These are phyloP conservation scores for Ambrosia hybrid DNA, from an alignment of 140 eudicot species.

Conservation along the genomic window DNA sequence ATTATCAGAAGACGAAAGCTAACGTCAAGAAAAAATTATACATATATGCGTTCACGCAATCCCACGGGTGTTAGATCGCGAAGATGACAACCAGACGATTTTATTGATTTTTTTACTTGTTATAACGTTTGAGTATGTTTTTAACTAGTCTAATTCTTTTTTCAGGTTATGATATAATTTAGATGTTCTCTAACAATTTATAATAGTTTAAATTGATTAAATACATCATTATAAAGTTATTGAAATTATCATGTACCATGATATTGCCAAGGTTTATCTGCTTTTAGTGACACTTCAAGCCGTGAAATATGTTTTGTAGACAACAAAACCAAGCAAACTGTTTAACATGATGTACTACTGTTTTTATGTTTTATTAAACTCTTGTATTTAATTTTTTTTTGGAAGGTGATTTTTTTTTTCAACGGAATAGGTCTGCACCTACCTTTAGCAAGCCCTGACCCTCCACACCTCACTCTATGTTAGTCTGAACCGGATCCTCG, in stretches of 20 bases:
- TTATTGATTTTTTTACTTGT: not conserved
- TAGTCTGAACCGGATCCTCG: too few species aligned
- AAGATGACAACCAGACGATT: constrained; percentile 12
- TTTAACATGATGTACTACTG: not conserved
- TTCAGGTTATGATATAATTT: not conserved
- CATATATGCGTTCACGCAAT: constrained; percentile 27
- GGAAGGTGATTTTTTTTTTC: too few species aligned
- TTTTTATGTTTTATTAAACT: not conserved
- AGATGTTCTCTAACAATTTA: not conserved
- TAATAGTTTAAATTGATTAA: too few species aligned
- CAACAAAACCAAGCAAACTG: not conserved
- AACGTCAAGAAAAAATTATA: constrained; percentile 18
- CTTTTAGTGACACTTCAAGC: not conserved
- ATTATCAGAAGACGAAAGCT: constrained; percentile 21
- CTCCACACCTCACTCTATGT: too few species aligned
- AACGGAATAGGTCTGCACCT: too few species aligned
- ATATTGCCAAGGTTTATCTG: not conserved
- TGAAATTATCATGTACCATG: not conserved
- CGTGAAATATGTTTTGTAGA: not conserved
- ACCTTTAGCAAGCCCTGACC: too few species aligned
- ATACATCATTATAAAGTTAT: not conserved
- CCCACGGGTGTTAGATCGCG: not conserved
- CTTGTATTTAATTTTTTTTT: too few species aligned
- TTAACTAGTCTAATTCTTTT: too few species aligned
- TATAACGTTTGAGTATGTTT: too few species aligned